Conservation (phyloP, 129 eudicot genomes). For the Pseudognaphalium luteoalbum region DNA sequence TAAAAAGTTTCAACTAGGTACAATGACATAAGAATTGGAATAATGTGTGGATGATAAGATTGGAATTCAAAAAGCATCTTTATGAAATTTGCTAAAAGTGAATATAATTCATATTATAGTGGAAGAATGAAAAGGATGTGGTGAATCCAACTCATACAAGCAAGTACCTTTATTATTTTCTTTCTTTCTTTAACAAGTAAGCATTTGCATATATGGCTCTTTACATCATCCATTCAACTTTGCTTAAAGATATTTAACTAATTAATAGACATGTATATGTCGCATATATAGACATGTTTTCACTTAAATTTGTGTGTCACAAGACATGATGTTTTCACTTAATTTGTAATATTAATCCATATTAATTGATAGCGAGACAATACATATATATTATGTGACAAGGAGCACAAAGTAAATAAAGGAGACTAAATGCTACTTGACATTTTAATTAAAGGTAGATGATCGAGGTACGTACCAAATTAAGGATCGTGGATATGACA, state of each 20-base stretch:
- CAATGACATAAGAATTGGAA: too few relatives aligned
- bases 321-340: too few relatives aligned
- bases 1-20: background rate
- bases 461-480: background rate
- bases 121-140: constrained; percentile 25
- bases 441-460: background rate
- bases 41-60: constrained; percentile 16
- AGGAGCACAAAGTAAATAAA: background rate
- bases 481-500: background rate
- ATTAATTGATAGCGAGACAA: background rate
- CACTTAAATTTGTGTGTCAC: too few relatives aligned
- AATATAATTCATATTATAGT: constrained; percentile 19
- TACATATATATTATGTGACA: background rate
- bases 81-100: background rate
- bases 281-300: too few relatives aligned
- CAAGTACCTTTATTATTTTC: background rate
- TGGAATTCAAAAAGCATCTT: constrained; percentile 7
- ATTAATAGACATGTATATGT: too few relatives aligned
- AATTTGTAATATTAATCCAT: background rate
- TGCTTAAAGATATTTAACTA: background rate
- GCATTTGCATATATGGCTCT: background rate
- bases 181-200: background rate
- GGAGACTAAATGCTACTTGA: background rate
- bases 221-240: background rate
- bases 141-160: constrained; percentile 13